phyloP scores from a whole-genome alignment of 1,284 basidiomycete species.

The Sphaerobolus stellatus region DNA sequence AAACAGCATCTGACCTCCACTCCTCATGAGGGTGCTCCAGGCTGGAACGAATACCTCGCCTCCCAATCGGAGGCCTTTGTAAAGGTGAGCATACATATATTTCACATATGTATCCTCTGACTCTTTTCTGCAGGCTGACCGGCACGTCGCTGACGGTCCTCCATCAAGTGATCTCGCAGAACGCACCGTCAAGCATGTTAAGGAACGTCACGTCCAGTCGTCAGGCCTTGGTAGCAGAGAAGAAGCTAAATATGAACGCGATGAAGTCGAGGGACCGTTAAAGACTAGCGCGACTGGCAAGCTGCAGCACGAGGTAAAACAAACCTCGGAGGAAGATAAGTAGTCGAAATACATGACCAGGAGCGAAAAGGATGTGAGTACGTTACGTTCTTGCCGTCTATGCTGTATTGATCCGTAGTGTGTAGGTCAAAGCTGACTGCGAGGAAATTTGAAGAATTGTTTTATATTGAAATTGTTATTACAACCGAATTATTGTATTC shows the following conservation, averaged over 20 bases:
- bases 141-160: slow-evolving; percentile 17
- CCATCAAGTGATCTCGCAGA: slow-evolving; percentile 33
- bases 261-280: slow-evolving; percentile 46
- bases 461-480: neutral
- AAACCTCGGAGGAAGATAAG: neutral
- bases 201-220: slow-evolving; percentile 32
- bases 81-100: slow-evolving; percentile 47
- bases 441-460: neutral
- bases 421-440: slow-evolving; percentile 9
- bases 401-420: neutral
- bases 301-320: neutral
- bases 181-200: slow-evolving; percentile 40
- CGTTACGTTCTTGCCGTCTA: neutral
- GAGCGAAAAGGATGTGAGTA: slow-evolving; percentile 8
- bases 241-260: slow-evolving; percentile 38
- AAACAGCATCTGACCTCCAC: slow-evolving; percentile 52
- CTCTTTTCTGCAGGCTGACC: slow-evolving; percentile 33
- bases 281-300: slow-evolving; percentile 17
- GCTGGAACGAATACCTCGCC: slow-evolving; percentile 74
- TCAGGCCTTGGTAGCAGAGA: slow-evolving; percentile 23
- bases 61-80: slow-evolving; percentile 65
- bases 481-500: neutral
- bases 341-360: slow-evolving; percentile 1
- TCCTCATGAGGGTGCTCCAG: slow-evolving; percentile 57
- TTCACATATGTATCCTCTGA: neutral